A percentile compares a stretch with the other conserved stretches of the same genome.
Evolutionary conservation across 2,329 filamentous ascomycete species (phyloP).

Genomic region (Fusarium fujikuroi): DNA sequence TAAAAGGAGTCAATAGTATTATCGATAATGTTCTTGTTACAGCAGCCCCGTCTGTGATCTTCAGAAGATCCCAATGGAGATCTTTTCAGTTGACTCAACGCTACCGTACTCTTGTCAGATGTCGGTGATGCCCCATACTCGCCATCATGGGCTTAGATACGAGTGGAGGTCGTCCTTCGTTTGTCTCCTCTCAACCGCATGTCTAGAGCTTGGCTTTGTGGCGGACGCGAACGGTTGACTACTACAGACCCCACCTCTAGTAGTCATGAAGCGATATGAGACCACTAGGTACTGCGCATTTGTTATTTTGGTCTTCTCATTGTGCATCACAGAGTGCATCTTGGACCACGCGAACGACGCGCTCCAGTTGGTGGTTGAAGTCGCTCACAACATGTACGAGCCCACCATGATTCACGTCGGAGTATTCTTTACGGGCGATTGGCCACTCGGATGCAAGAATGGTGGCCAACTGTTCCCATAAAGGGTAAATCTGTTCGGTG

Average conservation of each 20-base stretch:
- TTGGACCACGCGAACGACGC: slow-evolving; percentile 21
- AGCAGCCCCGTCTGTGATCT: slow-evolving; percentile 15
- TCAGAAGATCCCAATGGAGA: slow-evolving; percentile 30
- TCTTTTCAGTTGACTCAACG: background rate
- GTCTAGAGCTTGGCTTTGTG: slow-evolving; percentile 32
- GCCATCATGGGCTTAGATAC: background rate
- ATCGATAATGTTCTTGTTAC: slow-evolving; percentile 16
- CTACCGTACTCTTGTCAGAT: background rate
- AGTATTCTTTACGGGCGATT: slow-evolving; percentile 7
- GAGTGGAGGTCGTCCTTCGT: slow-evolving; percentile 12
- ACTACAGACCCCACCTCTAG: slow-evolving; percentile 21
- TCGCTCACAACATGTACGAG: slow-evolving; percentile 30
- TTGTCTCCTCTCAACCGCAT: slow-evolving; percentile 17
- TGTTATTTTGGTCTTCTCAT: slow-evolving; percentile 29
- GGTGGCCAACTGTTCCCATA: slow-evolving; percentile 32
- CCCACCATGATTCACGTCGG: slow-evolving; percentile 30
- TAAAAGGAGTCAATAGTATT: slow-evolving; percentile 30
- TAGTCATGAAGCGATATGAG: slow-evolving; percentile 25
- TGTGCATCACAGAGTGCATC: slow-evolving; percentile 25
- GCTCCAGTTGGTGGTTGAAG: slow-evolving; percentile 36
- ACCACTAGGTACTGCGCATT: slow-evolving; percentile 21
- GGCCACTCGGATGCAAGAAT: slow-evolving; percentile 36
- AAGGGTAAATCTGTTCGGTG: slow-evolving; percentile 32
- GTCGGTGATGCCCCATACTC: slow-evolving; percentile 12
- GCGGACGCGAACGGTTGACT: slow-evolving; percentile 33